Conservation (phyloP, 1,284 basidiomycete genomes). For the Calocybe gambosa region DNA sequence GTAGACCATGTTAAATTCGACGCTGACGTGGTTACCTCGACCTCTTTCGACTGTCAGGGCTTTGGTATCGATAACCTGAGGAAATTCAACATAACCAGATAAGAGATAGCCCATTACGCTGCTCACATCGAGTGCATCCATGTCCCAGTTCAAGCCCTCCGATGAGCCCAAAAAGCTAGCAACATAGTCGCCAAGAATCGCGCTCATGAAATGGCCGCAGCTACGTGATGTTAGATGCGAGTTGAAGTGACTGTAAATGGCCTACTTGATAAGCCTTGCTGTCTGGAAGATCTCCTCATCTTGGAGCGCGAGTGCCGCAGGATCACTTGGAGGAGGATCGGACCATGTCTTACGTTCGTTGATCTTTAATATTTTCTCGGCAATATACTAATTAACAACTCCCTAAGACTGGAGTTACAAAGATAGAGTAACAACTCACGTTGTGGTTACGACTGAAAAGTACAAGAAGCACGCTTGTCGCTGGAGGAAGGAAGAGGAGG, state of each 20-base stretch:
- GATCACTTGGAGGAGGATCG: constrained; percentile 30
- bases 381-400: neutral
- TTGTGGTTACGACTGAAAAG: constrained; percentile 48
- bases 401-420: neutral
- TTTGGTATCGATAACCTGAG: constrained; percentile 26
- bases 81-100: neutral
- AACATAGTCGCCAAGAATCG: constrained; percentile 42
- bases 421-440: constrained; percentile 22
- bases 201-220: constrained; percentile 37
- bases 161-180: constrained; percentile 41
- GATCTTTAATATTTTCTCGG: neutral
- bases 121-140: constrained; percentile 35
- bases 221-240: constrained; percentile 13
- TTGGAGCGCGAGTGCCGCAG: constrained; percentile 25
- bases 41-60: constrained; percentile 30
- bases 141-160: constrained; percentile 37
- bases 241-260: neutral
- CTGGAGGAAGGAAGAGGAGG: constrained; percentile 47
- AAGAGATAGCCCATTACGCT: neutral
- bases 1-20: constrained; percentile 52
- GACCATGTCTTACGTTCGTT: constrained; percentile 37
- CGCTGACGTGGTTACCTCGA: constrained; percentile 40
- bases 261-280: constrained; percentile 42
- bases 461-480: constrained; percentile 42
- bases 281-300: constrained; percentile 54